Evolutionary conservation across 2,329 filamentous ascomycete genomes (phyloP).

Genomic region (Cryphonectria japonica): DNA sequence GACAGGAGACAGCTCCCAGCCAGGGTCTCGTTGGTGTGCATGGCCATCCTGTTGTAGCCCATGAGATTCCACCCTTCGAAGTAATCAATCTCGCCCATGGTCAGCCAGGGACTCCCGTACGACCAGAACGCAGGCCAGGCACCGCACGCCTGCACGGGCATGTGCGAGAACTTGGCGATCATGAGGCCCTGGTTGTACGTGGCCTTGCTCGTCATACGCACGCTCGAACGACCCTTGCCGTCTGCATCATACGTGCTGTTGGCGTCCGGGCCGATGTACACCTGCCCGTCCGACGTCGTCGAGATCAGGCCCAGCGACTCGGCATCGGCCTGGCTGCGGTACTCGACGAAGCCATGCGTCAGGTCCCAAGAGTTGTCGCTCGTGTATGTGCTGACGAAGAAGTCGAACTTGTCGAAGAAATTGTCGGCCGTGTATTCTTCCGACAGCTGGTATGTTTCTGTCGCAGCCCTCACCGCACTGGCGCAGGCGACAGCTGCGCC

Average conservation of each 20-base stretch:
- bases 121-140: constrained; percentile 28
- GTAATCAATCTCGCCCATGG: constrained; percentile 23
- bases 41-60: constrained; percentile 21
- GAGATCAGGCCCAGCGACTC: constrained; percentile 41
- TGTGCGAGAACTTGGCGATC: constrained; percentile 23
- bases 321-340: constrained; percentile 43
- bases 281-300: constrained; percentile 33
- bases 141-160: constrained; percentile 24
- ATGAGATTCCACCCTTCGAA: constrained; percentile 19
- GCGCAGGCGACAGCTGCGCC: constrained; percentile 25
- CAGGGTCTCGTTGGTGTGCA: constrained; percentile 21
- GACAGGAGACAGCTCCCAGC: constrained; percentile 17
- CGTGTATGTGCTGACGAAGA: constrained; percentile 33
- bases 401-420: constrained; percentile 54
- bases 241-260: constrained; percentile 13
- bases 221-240: constrained; percentile 18
- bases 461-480: constrained; percentile 19
- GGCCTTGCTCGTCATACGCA: constrained; percentile 22
- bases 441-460: constrained; percentile 17
- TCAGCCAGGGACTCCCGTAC: constrained; percentile 22
- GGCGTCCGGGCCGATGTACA: constrained; percentile 20
- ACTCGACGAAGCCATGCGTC: constrained; percentile 68
- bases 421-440: constrained; percentile 37
- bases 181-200: constrained; percentile 22
- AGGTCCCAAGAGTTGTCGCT: constrained; percentile 51